Conservation (phyloP, 345 rosid species). For the Citrus sp. region DNA sequence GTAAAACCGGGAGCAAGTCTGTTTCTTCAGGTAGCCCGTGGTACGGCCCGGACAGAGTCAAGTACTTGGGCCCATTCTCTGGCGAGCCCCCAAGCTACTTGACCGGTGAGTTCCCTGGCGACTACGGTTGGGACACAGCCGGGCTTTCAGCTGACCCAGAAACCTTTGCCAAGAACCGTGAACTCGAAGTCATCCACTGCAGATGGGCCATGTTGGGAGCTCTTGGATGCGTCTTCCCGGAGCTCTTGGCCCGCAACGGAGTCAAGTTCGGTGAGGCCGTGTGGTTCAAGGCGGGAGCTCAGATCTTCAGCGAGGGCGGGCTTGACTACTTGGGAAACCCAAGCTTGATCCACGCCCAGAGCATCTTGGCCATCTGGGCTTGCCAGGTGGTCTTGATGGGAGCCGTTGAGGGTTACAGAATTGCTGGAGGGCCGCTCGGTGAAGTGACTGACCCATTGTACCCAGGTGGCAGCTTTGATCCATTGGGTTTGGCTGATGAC, state of each 20-base stretch:
- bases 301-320: constrained; percentile 79
- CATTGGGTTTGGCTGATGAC: constrained; percentile 75
- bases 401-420: constrained; percentile 70
- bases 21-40: constrained; percentile 55
- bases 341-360: constrained; percentile 74
- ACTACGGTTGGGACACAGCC: constrained; percentile 79
- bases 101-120: constrained; percentile 78
- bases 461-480: constrained; percentile 87
- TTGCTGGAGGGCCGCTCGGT: constrained; percentile 68
- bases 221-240: constrained; percentile 75
- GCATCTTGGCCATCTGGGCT: constrained; percentile 83
- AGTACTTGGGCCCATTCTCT: constrained; percentile 75
- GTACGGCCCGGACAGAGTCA: constrained; percentile 76
- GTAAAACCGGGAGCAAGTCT: constrained; percentile 33
- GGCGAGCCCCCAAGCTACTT: constrained; percentile 67
- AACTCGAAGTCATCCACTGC: constrained; percentile 76
- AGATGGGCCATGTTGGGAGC: constrained; percentile 91
- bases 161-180: constrained; percentile 88
- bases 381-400: constrained; percentile 65
- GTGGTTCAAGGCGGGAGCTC: constrained; percentile 87
- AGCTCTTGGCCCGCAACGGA: constrained; percentile 72
- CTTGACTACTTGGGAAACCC: constrained; percentile 86
- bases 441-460: constrained; percentile 69
- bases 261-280: constrained; percentile 77
- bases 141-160: constrained; percentile 91